These are phyloP conservation scores for Mycena metata DNA, from an alignment of 768 basidiomycete genomes.

Conservation along the genomic window DNA sequence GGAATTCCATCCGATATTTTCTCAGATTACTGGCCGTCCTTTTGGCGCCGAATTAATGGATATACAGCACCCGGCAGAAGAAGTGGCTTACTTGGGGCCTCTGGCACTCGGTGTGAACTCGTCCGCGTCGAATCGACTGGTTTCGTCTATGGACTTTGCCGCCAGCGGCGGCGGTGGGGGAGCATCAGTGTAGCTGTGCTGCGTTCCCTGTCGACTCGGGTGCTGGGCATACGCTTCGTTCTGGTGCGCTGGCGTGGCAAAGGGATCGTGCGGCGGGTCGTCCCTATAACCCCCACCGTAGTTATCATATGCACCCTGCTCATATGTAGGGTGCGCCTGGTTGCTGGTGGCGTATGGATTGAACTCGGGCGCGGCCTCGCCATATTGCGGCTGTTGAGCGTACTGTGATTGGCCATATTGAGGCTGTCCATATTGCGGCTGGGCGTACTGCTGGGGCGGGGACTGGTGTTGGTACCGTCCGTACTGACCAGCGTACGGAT, in stretches of 20 bases:
- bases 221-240: background rate
- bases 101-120: conserved; percentile 54
- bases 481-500: conserved; percentile 62
- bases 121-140: conserved; percentile 56
- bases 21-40: conserved; percentile 60
- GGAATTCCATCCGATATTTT: conserved; percentile 67
- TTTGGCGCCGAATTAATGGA: conserved; percentile 9
- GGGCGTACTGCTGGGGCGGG: conserved; percentile 42
- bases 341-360: conserved; percentile 60
- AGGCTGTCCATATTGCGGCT: conserved; percentile 48
- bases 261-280: conserved; percentile 43
- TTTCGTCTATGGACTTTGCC: conserved; percentile 45
- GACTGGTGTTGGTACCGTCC: conserved; percentile 33
- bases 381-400: conserved; percentile 37
- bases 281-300: conserved; percentile 56
- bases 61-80: conserved; percentile 6
- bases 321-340: conserved; percentile 66
- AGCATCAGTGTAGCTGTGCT: conserved; percentile 21
- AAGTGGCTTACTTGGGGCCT: conserved; percentile 45
- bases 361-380: conserved; percentile 50
- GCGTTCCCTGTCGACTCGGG: conserved; percentile 29
- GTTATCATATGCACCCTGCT: conserved; percentile 56
- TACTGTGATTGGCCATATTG: conserved; percentile 26
- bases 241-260: no score
- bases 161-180: conserved; percentile 34